These are phyloP conservation scores for Parascedosporium putredinis DNA, from an alignment of 2,329 filamentous ascomycete species.

Conservation along the genomic window DNA sequence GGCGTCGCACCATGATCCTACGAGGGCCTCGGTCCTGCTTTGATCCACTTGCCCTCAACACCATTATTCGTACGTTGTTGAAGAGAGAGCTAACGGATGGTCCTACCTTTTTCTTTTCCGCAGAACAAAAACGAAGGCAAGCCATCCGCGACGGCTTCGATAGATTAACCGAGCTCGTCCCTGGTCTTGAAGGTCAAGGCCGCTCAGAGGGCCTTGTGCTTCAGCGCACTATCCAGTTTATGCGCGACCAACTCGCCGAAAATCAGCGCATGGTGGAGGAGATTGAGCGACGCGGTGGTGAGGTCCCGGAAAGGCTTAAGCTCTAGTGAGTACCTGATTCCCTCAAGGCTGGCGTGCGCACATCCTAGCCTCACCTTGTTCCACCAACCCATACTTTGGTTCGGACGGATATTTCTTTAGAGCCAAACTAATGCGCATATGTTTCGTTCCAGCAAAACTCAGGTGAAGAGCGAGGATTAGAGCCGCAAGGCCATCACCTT, in stretches of 20 bases:
- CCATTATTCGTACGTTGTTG: no score
- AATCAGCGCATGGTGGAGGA: constrained; percentile 46
- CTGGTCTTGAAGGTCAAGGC: constrained; percentile 71
- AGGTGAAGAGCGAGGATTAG: no score
- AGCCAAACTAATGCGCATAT: no score
- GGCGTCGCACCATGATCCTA: background rate
- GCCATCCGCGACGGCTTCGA: constrained; percentile 81
- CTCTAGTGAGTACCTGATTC: background rate
- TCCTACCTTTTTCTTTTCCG: background rate
- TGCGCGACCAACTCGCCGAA: constrained; percentile 48
- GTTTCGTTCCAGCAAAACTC: no score
- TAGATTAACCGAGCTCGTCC: constrained; percentile 67
- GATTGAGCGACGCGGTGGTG: constrained; percentile 48
- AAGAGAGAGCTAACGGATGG: background rate
- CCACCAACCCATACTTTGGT: no score
- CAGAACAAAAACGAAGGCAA: constrained; percentile 35
- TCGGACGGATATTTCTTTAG: no score
- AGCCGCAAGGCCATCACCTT: no score
- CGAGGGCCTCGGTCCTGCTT: background rate
- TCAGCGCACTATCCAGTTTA: constrained; percentile 56
- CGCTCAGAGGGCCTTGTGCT: constrained; percentile 81
- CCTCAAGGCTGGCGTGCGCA: no score
- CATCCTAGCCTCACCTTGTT: no score
- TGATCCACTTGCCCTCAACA: background rate
- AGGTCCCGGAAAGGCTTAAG: constrained; percentile 25